Percentiles rank a stretch among this genome's conserved stretches.
Evolutionary conservation across 2,329 filamentous ascomycete species (phyloP).

Genomic region (Lomentospora prolificans): DNA sequence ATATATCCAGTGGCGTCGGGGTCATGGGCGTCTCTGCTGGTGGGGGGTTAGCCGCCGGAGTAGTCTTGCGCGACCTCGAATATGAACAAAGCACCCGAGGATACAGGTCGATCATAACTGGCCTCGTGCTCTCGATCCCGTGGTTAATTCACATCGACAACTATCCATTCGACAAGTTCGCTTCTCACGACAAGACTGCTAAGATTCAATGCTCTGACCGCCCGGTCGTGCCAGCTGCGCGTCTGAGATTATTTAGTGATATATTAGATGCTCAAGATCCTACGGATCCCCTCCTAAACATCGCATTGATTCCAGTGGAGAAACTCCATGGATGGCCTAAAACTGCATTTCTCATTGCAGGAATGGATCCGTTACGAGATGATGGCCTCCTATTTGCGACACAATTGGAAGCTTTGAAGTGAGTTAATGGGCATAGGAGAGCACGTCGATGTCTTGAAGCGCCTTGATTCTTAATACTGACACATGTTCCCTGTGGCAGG

Average conservation of each 20-base stretch:
- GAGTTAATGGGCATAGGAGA: constrained; percentile 10
- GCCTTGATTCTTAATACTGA: neutral
- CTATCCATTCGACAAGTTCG: constrained; percentile 22
- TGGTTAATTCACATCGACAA: constrained; percentile 24
- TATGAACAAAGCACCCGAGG: constrained; percentile 1
- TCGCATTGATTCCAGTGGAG: constrained; percentile 17
- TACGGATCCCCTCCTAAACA: constrained; percentile 24
- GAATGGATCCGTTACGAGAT: constrained; percentile 20
- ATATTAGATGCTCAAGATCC: constrained; percentile 15
- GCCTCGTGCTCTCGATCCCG: constrained; percentile 35
- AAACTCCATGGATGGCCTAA: constrained; percentile 17
- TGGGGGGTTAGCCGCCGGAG: constrained; percentile 24
- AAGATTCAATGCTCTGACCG: constrained; percentile 29
- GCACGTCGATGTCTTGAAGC: too few relatives aligned
- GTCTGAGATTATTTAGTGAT: constrained; percentile 20
- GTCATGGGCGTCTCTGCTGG: constrained; percentile 37
- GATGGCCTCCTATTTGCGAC: constrained; percentile 18
- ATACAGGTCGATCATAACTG: constrained; percentile 22
- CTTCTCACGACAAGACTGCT: constrained; percentile 24
- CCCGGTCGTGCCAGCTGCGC: constrained; percentile 29
- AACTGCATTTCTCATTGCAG: constrained; percentile 17
- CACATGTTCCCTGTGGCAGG: constrained; percentile 10
- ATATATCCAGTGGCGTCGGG: constrained; percentile 24
- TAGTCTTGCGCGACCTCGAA: constrained; percentile 22
- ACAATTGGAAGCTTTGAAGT: constrained; percentile 17